Evolutionary conservation across 202 grass and related monocot species (phyloP).

Genomic region (Hordeum pubiflorum): DNA sequence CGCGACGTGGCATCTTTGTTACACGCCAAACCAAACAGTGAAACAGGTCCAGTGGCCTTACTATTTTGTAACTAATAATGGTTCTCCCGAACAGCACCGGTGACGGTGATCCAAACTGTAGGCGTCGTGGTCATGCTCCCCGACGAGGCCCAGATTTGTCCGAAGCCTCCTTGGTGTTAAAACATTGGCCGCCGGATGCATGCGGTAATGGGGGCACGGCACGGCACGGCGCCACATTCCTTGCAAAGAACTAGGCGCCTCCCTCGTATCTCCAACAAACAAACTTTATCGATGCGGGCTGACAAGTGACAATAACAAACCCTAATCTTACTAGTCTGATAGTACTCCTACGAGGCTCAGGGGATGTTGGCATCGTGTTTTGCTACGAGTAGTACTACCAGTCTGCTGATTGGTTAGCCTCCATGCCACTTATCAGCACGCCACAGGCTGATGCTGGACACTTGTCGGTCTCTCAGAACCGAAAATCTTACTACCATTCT

Average conservation of each 20-base stretch:
- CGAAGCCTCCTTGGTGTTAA: background rate
- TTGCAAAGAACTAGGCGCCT: background rate
- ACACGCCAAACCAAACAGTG: too few species aligned
- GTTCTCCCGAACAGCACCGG: background rate
- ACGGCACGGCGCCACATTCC: background rate
- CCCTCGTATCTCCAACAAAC: background rate
- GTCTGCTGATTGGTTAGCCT: background rate
- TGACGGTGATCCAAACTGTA: background rate
- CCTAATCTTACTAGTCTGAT: background rate
- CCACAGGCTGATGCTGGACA: conserved; percentile 21
- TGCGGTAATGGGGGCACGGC: background rate
- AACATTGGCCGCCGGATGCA: background rate
- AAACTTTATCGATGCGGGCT: background rate
- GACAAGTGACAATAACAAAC: background rate
- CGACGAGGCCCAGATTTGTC: background rate
- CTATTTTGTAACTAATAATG: background rate
- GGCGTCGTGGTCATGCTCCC: background rate
- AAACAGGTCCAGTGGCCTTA: background rate
- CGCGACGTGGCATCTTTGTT: too few species aligned
- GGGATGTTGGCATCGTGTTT: background rate
- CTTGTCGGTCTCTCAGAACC: conserved; percentile 14
- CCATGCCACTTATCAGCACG: conserved; percentile 1
- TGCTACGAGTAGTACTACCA: background rate
- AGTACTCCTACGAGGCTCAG: background rate
- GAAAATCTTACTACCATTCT: too few species aligned